Percentiles rank a stretch among this genome's conserved stretches.
Conservation (phyloP, 2,329 filamentous ascomycete genomes). For the Fusarium guadeloupense region DNA sequence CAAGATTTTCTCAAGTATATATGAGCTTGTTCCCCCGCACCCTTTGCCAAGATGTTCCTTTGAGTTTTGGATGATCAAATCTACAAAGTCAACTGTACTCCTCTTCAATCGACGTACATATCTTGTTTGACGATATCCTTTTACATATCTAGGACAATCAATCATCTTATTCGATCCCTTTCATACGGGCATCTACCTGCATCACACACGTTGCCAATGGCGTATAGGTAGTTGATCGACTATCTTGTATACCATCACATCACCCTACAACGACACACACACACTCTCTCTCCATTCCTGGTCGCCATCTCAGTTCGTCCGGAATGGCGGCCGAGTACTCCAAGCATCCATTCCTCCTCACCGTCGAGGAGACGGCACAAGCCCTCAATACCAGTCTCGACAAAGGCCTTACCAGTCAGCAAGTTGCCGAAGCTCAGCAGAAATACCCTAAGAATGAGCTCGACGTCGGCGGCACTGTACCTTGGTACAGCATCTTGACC, state of each 20-base stretch:
- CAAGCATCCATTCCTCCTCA: conserved; percentile 68
- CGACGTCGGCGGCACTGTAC: conserved; percentile 72
- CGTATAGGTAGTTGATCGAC: conserved; percentile 24
- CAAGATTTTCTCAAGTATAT: conserved; percentile 35
- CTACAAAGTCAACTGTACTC: conserved; percentile 17
- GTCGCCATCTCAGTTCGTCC: conserved; percentile 18
- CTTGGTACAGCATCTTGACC: conserved; percentile 75
- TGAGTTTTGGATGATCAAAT: background rate
- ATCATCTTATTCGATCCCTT: background rate
- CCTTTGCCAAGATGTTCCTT: conserved; percentile 22
- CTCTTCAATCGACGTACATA: conserved; percentile 6
- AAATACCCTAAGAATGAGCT: conserved; percentile 75
- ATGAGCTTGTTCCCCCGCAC: conserved; percentile 34
- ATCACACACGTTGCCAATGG: conserved; percentile 22
- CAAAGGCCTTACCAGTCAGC: conserved; percentile 69
- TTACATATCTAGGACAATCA: background rate
- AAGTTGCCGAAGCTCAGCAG: conserved; percentile 67
- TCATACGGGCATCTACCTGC: conserved; percentile 5
- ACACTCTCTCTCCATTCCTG: background rate
- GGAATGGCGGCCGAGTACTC: conserved; percentile 60
- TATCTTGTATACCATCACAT: background rate
- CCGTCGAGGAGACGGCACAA: conserved; percentile 68
- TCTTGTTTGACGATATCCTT: conserved; percentile 2
- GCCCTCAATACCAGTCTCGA: conserved; percentile 71
- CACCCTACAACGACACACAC: background rate